A percentile compares a stretch with the other conserved stretches of the same genome.
These are phyloP conservation scores for Stentor roeselii DNA, from an alignment of 73 alveolate genomes.

Conservation along the genomic window DNA sequence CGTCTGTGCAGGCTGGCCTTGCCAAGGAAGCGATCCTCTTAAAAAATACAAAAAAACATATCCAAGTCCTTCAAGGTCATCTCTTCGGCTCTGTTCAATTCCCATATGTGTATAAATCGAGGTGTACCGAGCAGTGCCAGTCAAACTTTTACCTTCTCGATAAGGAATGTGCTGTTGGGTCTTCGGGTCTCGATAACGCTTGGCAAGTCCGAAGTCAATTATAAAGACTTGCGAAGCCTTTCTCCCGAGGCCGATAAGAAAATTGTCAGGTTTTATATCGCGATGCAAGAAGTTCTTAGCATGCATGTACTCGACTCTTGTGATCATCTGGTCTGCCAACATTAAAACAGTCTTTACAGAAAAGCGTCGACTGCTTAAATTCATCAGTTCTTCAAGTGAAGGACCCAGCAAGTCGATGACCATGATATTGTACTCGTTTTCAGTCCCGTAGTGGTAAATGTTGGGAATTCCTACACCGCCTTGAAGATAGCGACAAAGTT, in stretches of 20 bases:
- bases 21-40: conserved; percentile 85
- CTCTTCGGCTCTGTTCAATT: conserved; percentile 78
- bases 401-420: conserved; percentile 80
- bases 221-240: conserved; percentile 43
- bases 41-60: conserved; percentile 65
- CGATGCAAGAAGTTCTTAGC: conserved; percentile 69
- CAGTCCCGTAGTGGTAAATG: conserved; percentile 57
- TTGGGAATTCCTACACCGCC: conserved; percentile 40
- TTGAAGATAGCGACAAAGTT: conserved; percentile 52
- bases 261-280: conserved; percentile 92
- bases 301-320: conserved; percentile 79
- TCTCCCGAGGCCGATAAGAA: conserved; percentile 65
- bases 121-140: conserved; percentile 82
- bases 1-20: conserved; percentile 61
- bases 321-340: conserved; percentile 79
- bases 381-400: conserved; percentile 70
- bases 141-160: conserved; percentile 67
- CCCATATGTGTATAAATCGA: conserved; percentile 68
- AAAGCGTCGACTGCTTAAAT: conserved; percentile 60
- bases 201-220: conserved; percentile 84
- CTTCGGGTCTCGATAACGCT: conserved; percentile 71
- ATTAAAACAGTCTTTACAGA: conserved; percentile 73
- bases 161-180: conserved; percentile 75
- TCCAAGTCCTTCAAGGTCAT: conserved; percentile 73
- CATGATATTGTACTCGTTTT: conserved; percentile 71